Conservation (phyloP, 768 basidiomycete genomes). For the Coprinopsis cinerea region DNA sequence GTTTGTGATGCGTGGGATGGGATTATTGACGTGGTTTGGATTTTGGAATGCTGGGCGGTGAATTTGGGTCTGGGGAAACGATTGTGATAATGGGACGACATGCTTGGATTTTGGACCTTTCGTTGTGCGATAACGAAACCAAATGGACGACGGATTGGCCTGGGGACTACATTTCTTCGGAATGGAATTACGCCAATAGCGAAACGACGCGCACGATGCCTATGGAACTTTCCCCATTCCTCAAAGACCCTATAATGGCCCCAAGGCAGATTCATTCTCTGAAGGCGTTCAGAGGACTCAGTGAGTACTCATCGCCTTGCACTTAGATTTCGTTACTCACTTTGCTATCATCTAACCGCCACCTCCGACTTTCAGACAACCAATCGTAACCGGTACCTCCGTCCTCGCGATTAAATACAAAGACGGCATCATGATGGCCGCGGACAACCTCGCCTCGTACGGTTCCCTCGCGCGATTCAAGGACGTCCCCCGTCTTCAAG, state of each 20-base stretch:
- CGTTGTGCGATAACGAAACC: background rate
- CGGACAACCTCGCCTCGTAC: slow-evolving; percentile 96
- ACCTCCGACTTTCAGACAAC: slow-evolving; percentile 62
- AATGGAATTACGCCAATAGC: slow-evolving; percentile 32
- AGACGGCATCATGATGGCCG: slow-evolving; percentile 97
- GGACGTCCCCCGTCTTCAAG: slow-evolving; percentile 83
- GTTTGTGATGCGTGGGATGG: background rate
- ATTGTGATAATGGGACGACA: background rate
- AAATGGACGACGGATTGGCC: background rate
- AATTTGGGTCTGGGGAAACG: background rate
- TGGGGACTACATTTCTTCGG: no score
- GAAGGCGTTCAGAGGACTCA: slow-evolving; percentile 77
- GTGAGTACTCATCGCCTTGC: slow-evolving; percentile 32
- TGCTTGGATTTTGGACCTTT: background rate
- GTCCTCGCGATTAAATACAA: slow-evolving; percentile 93
- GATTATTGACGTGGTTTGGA: background rate
- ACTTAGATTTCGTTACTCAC: background rate
- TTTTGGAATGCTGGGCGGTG: no score
- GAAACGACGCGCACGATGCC: slow-evolving; percentile 69
- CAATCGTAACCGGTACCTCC: slow-evolving; percentile 95
- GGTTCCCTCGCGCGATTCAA: slow-evolving; percentile 97
- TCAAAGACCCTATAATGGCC: slow-evolving; percentile 44
- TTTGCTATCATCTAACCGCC: no score
- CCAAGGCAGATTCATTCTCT: slow-evolving; percentile 54
- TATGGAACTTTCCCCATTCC: slow-evolving; percentile 75